phyloP scores from a whole-genome alignment of 2,329 filamentous ascomycete genomes.

The Penicillium sp. region DNA sequence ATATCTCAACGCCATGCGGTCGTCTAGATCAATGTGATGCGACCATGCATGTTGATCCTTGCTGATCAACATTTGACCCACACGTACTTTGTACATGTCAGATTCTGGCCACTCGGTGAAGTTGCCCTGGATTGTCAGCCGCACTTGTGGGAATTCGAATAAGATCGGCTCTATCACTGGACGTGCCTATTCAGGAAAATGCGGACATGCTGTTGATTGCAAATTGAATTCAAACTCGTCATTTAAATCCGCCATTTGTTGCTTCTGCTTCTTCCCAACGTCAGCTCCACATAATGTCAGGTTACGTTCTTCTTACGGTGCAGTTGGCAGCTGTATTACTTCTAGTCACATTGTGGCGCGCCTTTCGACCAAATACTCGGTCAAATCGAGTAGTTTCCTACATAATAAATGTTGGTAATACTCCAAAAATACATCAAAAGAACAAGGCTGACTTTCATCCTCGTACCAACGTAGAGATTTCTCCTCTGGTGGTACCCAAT shows the following conservation, averaged over 20 bases:
- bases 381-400: neutral
- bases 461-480: neutral
- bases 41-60: neutral
- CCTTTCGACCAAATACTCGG: neutral
- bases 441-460: neutral
- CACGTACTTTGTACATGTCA: neutral
- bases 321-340: neutral
- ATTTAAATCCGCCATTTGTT: neutral
- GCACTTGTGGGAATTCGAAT: neutral
- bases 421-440: neutral
- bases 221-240: neutral
- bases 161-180: neutral
- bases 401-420: neutral
- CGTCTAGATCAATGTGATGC: neutral
- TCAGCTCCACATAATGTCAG: neutral
- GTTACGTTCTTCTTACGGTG: neutral
- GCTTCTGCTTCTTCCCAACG: neutral
- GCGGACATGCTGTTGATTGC: neutral
- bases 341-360: neutral
- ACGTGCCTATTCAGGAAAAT: neutral
- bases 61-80: neutral
- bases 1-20: neutral
- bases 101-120: neutral
- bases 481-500: conserved; percentile 1
- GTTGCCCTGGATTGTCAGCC: neutral